phyloP scores from a whole-genome alignment of 176 grass and related monocot genomes.

The Oropetium thomaeum region DNA sequence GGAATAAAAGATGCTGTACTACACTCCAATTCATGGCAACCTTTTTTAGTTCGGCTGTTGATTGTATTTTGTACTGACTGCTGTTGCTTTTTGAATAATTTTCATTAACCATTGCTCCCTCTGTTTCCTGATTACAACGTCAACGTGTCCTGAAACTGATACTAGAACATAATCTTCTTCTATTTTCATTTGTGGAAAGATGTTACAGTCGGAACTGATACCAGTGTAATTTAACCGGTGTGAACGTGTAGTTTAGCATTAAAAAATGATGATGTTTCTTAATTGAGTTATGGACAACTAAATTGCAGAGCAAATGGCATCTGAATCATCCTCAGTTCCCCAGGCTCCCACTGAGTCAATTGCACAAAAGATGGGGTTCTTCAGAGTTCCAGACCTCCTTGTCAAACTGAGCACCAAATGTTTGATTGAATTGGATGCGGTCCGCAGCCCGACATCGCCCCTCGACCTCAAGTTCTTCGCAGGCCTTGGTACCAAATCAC shows the following conservation, averaged over 20 bases:
- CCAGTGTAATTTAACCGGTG: background rate
- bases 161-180: background rate
- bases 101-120: background rate
- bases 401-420: constrained; percentile 61
- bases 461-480: constrained; percentile 68
- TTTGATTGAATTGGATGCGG: constrained; percentile 51
- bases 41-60: constrained; percentile 9
- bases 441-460: constrained; percentile 61
- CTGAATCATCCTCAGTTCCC: constrained; percentile 19
- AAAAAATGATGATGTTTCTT: background rate
- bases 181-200: background rate
- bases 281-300: constrained; percentile 10
- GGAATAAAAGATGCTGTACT: constrained; percentile 17
- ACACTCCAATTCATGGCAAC: background rate
- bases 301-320: constrained; percentile 45
- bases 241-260: background rate
- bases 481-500: constrained; percentile 49
- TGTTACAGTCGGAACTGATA: constrained; percentile 1
- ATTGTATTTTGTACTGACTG: background rate
- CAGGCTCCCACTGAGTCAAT: constrained; percentile 33
- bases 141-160: background rate
- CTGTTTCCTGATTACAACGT: background rate
- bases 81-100: background rate
- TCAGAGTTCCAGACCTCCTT: constrained; percentile 51
- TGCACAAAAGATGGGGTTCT: constrained; percentile 56